Evolutionary conservation across 495 filamentous ascomycete genomes (phyloP), one percentile per base, ranked within the genome.

Genomic region (Corynascus novoguineensis): DNA sequence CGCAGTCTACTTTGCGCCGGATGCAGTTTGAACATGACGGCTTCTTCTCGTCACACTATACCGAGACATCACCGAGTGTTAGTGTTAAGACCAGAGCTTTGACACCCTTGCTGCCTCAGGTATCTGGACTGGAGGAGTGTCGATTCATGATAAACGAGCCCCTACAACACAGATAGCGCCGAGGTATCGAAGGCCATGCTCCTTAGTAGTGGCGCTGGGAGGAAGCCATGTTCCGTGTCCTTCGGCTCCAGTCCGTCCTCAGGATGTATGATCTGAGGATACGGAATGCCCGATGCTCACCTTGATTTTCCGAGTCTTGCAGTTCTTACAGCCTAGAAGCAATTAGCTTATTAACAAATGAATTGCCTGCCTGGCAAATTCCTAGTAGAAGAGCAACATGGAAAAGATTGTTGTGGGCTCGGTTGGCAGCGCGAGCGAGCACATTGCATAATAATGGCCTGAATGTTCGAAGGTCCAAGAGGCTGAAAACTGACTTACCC

Each of bases 41-140:
- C 41, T 44, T 44, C 21, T 44, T 44, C 41, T 44, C 41, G 41
- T 44, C 41, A 25, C 41, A 44, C 41, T 44, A 44, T 24, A 44
- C 41, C 21, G 41, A 44, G 41, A 44, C 3, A 14, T 14, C 21
- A 44, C 41, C 40, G 40, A 42, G 21, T 22, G 19, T 42, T 24
- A 42, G 22, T 37, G 10, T 24, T 25, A 44, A 22, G 24, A 22
- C 41, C 41, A 21, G 21, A 10, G 19, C 21, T 1, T 42, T 11
- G 4, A 10, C 10, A 37, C 15, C 10, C n/a, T 38, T 14, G 35
- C 15, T 38, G 35, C 35, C 11, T 38, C 8, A n/a, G 15, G 10
- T 5, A 31, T 31, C 29, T 31, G 29, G 29, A 10, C 34, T n/a
- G 34, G n/a, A 15, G 4, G 34, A 37, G 34, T n/a, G 14, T 8